Percentiles rank a stretch among this genome's conserved stretches.
Conservation (phyloP, 2,329 filamentous ascomycete species). For the Cercospora zeae-maydis region DNA sequence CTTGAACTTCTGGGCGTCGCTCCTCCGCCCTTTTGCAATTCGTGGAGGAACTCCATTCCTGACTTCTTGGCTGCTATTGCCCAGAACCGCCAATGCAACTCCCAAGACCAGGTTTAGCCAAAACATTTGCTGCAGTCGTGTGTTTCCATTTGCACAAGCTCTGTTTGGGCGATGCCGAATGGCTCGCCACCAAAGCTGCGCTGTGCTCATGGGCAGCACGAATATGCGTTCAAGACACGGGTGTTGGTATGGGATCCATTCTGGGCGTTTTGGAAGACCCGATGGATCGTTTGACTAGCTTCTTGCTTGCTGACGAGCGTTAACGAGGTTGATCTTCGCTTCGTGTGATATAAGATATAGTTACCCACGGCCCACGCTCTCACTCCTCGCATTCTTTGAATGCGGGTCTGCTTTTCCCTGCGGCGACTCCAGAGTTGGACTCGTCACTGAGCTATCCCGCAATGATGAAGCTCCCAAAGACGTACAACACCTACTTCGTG, state of each 20-base stretch:
- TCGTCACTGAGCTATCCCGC: neutral
- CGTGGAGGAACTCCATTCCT: neutral
- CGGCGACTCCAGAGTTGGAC: neutral
- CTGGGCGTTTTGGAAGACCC: neutral
- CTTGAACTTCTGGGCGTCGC: neutral
- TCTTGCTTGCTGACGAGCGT: neutral
- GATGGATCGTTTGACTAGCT: neutral
- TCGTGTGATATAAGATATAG: neutral
- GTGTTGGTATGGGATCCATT: neutral
- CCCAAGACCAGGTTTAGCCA: neutral
- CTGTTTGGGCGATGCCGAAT: neutral
- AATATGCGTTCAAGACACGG: neutral
- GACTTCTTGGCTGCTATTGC: neutral
- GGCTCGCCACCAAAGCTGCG: neutral
- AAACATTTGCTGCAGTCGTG: neutral
- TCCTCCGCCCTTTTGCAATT: neutral
- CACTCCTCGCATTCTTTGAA: neutral
- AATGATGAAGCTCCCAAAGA: slow-evolving; percentile 43
- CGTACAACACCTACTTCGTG: slow-evolving; percentile 55
- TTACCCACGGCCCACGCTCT: neutral
- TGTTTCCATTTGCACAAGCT: neutral
- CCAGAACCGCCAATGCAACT: neutral
- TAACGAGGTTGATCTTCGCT: neutral
- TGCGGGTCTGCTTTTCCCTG: neutral
- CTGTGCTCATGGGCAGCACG: neutral